Base-by-base conservation (phyloP, 148 eudicot species). In the Suaeda aralocaspica region DNA sequence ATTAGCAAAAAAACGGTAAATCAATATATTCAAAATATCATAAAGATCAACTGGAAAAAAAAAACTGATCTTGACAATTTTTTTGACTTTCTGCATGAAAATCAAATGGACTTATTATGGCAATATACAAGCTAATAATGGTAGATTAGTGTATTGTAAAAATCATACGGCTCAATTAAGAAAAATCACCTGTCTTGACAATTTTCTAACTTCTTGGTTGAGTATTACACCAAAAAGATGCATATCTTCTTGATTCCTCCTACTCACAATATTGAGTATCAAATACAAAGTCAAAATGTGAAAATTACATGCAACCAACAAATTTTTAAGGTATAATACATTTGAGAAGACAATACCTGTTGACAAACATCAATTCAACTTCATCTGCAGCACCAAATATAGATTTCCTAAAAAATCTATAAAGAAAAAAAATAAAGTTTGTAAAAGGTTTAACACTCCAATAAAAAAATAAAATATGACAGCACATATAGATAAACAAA, bases 381-480 rank as follows among this genome's bases (percentile, higher is more conserved):
- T 90, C 98, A 80, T 92, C 96, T 59, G 96, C 98, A 33, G 84
- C 91, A 72, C 98, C 98, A 80, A 92, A 90, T 50, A 90, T 90
- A 59, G 79, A 83, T 77, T 90, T 92, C 70, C 98, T 87, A 56
- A 78, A 92, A 62, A 92, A 76, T 75, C 98, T 92, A 62, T 19
- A 63, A 52, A 39, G 56, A 22, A 71, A 72, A 16, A 24, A 67
- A 11, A 4, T 4, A 39, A 39, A 39, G 16, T 1, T 13, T 41
- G 45, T 4, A 26, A 49, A 71, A 34, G 13, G 39, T 28, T 55
- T 48, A 72, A 51, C 46, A 24, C 41, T 69, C 72, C 68, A 24
- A n/a, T n/a, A n/a, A 11, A 21, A 36, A 10, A 14, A 14, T 42
- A 53, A n/a, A 15, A 5, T 6, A 52, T 18, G 22, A 51, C 11